These are phyloP conservation scores for Neoboletus brunneissimus DNA, from an alignment of 768 basidiomycete species.

Conservation along the genomic window DNA sequence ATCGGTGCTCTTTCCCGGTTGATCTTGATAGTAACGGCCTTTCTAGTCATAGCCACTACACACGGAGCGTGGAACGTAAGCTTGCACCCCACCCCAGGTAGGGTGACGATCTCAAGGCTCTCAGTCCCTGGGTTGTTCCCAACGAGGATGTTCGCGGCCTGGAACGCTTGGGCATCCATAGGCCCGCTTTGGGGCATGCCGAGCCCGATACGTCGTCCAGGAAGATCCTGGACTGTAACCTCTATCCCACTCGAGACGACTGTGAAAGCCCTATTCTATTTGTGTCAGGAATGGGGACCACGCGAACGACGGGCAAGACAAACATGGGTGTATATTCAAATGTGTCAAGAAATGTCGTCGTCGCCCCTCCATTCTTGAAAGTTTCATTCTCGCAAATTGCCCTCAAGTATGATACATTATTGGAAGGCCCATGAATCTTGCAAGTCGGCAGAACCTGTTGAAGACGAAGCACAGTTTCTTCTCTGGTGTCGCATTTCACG, in stretches of 20 bases:
- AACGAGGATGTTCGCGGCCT: conserved; percentile 55
- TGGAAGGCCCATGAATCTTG: conserved; percentile 55
- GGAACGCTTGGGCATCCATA: conserved; percentile 56
- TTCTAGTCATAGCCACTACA: conserved; percentile 57
- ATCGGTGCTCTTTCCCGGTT: conserved; percentile 38
- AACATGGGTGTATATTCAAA: conserved; percentile 45
- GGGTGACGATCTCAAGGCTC: conserved; percentile 51
- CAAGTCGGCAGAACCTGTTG: conserved; percentile 35
- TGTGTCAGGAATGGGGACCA: background rate
- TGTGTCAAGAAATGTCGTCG: conserved; percentile 47
- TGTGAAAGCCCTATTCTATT: conserved; percentile 42
- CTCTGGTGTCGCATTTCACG: conserved; percentile 44
- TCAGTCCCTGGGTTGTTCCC: conserved; percentile 51
- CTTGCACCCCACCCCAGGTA: conserved; percentile 42
- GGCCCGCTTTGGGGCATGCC: conserved; percentile 65
- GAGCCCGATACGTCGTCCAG: conserved; percentile 48
- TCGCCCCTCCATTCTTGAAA: conserved; percentile 44
- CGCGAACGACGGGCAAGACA: background rate
- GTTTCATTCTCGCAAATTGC: conserved; percentile 39
- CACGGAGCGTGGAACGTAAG: conserved; percentile 49
- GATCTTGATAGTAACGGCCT: conserved; percentile 40
- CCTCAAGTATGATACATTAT: conserved; percentile 53
- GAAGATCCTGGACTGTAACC: conserved; percentile 56
- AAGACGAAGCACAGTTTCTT: conserved; percentile 46
- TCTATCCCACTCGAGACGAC: conserved; percentile 56